Conservation (phyloP, 768 basidiomycete species). For the Leccinum aurantiacum region DNA sequence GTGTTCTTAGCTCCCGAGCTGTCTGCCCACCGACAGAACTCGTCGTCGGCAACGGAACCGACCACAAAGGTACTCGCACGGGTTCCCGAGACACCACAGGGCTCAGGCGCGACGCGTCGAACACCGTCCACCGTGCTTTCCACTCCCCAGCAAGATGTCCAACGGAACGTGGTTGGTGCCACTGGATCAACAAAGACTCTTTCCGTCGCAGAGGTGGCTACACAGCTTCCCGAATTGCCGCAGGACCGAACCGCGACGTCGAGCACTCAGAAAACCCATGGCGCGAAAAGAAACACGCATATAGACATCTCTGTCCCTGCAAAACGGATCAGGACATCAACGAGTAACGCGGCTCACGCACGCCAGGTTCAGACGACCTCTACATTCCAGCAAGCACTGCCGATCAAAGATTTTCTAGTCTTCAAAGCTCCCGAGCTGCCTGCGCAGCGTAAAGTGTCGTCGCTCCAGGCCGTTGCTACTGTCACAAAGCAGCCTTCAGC, state of each 20-base stretch:
- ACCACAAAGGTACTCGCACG: neutral
- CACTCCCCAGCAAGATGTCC: neutral
- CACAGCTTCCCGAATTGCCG: neutral
- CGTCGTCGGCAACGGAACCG: neutral
- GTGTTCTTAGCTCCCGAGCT: no score
- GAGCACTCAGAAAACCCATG: neutral
- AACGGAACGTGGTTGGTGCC: neutral
- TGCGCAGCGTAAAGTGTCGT: neutral
- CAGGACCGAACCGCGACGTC: neutral
- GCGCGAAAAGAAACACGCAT: conserved; percentile 23
- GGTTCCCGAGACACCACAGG: neutral
- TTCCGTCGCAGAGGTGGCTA: neutral
- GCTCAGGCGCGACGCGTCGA: neutral
- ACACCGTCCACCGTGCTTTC: neutral
- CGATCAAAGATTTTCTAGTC: neutral
- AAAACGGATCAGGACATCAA: conserved; percentile 17
- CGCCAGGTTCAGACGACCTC: neutral
- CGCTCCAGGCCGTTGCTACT: neutral
- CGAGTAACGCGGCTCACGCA: neutral
- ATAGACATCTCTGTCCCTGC: conserved; percentile 12
- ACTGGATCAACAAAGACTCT: neutral
- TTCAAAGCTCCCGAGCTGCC: conserved; percentile 10
- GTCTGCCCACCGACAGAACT: neutral
- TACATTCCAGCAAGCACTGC: neutral
- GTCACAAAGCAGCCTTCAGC: neutral